phyloP scores from a whole-genome alignment of 2,329 filamentous ascomycete species.

The Pseudogymnoascus sp. region DNA sequence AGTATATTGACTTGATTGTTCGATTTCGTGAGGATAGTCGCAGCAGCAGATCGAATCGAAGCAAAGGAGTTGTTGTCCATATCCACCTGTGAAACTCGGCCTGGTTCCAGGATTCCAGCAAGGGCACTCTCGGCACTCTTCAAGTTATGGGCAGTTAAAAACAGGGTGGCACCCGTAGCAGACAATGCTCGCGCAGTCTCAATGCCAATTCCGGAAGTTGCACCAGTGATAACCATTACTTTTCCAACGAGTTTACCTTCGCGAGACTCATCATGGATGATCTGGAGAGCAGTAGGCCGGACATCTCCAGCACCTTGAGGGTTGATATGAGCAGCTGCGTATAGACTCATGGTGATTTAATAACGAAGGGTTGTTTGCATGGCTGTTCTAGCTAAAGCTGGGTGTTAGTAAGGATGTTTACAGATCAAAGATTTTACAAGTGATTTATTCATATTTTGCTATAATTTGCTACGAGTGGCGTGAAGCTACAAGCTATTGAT shows the following conservation, averaged over 20 bases:
- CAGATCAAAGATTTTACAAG: background rate
- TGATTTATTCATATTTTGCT: background rate
- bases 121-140: constrained; percentile 25
- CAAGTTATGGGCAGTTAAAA: constrained; percentile 28
- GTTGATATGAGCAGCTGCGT: constrained; percentile 14
- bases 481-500: background rate
- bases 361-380: background rate
- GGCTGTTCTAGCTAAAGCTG: background rate
- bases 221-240: constrained; percentile 31
- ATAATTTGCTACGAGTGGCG: background rate
- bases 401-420: background rate
- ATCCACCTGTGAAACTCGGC: constrained; percentile 25
- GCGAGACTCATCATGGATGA: constrained; percentile 20
- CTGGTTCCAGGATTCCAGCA: constrained; percentile 35
- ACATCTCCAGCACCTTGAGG: constrained; percentile 15
- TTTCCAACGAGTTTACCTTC: constrained; percentile 33
- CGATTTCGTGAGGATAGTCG: constrained; percentile 21
- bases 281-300: constrained; percentile 24
- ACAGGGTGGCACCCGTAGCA: constrained; percentile 30
- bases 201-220: constrained; percentile 30
- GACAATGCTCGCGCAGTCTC: constrained; percentile 31
- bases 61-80: constrained; percentile 29
- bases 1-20: constrained; percentile 26
- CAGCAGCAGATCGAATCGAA: constrained; percentile 25
- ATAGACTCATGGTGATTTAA: constrained; percentile 11